Conservation (phyloP, 148 eudicot genomes). For the Drosera capensis region DNA sequence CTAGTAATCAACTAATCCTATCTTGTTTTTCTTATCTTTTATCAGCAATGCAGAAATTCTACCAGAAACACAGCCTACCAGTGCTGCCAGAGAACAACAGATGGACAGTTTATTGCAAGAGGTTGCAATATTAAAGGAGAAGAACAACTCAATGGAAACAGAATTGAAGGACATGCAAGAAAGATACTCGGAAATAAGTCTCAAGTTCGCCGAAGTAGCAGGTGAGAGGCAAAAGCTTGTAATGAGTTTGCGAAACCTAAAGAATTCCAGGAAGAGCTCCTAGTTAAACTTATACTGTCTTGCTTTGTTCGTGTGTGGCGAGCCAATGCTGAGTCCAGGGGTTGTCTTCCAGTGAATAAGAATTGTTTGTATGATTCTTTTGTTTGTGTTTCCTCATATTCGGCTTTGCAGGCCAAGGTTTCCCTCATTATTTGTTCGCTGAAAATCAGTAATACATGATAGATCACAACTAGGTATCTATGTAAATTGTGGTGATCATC, state of each 20-base stretch:
- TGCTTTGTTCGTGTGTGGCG: too few species aligned
- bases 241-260: constrained; percentile 61
- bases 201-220: constrained; percentile 95
- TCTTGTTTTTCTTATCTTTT: neutral
- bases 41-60: constrained; percentile 13
- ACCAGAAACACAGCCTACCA: constrained; percentile 10
- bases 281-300: too few species aligned
- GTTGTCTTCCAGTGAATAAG: too few species aligned
- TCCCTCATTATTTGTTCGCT: too few species aligned
- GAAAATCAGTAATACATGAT: too few species aligned
- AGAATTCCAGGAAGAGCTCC: constrained; percentile 45
- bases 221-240: constrained; percentile 90
- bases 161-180: constrained; percentile 87
- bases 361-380: too few species aligned
- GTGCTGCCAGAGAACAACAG: constrained; percentile 12
- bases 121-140: constrained; percentile 43
- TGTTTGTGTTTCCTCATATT: too few species aligned
- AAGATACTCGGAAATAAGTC: constrained; percentile 84
- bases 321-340: too few species aligned
- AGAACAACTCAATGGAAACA: constrained; percentile 55
- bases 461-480: too few species aligned
- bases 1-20: too few species aligned
- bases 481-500: too few species aligned
- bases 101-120: constrained; percentile 28
- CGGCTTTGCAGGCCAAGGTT: too few species aligned